Conservation (phyloP, 352 stramenopile species). For the Pythium periplocum region DNA sequence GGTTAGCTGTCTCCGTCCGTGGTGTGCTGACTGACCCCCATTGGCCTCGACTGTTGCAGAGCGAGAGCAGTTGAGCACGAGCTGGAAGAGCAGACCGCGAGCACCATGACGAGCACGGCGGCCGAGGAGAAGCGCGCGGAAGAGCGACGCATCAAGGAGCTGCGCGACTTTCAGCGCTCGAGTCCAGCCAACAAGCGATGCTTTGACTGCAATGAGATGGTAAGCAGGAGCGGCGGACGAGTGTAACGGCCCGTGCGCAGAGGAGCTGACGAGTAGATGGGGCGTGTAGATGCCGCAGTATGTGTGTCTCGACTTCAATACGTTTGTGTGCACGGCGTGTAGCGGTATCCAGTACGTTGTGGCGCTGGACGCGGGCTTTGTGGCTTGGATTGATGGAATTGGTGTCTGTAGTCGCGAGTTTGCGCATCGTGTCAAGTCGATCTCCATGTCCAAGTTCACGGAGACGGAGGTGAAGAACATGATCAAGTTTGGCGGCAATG, state of each 20-base stretch:
- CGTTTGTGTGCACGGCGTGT: conserved; percentile 92
- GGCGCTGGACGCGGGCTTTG: neutral
- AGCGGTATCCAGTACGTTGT: conserved; percentile 88
- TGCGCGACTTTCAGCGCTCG: conserved; percentile 83
- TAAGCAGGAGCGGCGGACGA: conserved; percentile 18
- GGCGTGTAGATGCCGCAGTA: conserved; percentile 84
- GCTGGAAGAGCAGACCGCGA: conserved; percentile 17
- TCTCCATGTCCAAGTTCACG: conserved; percentile 92
- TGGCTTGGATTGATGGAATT: no score
- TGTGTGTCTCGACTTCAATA: conserved; percentile 91
- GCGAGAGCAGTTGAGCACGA: conserved; percentile 7
- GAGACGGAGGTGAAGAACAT: conserved; percentile 89
- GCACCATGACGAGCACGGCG: conserved; percentile 25
- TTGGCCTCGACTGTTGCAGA: no score
- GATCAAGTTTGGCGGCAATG: conserved; percentile 86
- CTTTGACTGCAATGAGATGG: conserved; percentile 91
- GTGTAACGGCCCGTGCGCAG: no score
- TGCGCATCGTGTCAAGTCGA: conserved; percentile 90
- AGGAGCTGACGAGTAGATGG: no score
- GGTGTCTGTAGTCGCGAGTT: conserved; percentile 76
- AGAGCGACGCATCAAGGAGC: conserved; percentile 76
- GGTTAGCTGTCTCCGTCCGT: no score
- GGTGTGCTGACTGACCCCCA: no score
- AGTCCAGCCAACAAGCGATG: conserved; percentile 70
- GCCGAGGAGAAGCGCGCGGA: conserved; percentile 76